Evolutionary conservation across 495 filamentous ascomycete genomes (phyloP), one percentile per base, ranked within the genome.

Genomic region (Penicillium alfredii): DNA sequence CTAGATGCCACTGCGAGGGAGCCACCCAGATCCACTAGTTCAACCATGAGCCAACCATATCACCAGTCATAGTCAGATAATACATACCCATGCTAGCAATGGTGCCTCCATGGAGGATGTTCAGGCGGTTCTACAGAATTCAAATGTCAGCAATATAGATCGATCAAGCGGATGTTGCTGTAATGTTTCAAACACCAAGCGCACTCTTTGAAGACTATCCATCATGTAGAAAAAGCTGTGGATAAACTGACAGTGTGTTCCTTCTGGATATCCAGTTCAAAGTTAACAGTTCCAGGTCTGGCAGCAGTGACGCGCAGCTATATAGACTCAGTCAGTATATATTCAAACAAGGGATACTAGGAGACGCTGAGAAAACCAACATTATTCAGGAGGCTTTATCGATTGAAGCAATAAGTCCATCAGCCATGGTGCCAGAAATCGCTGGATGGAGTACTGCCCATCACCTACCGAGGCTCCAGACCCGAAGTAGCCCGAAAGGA

Each of bases 1-100:
- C 77, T 78, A 2, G 92, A 96, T 16, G 92, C 89, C 17, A 98
- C 89, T 4, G 90, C 92, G 12, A 98, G 68, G 6, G 88, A 94
- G 11, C 92, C 92, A 3, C 92, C 92, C 0, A 97, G 73, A 50
- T 98, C 92, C 28, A 94, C 88, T 83, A 16, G 9, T 35, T 13
- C 11, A 42, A 10, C 13, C n/a, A 14, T 45, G 30, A 44, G 43
- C 27, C 9, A 27, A 17, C 4, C 10, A 18, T 18, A 16, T 9
- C 3, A 20, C 2, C 11, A 18, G 6, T 13, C 6, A 18, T 1
- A 17, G 33, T 21, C 7, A 6, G 8, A 12, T 9, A 14, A 10
- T 8, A 40, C 55, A 32, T 69, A 78, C 81, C 79, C 83, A 97
- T 87, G 60, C 83, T 88, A 11, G 92, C 90, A 51, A 97, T 88